phyloP scores from a whole-genome alignment of 192 early-diverging fungal species.

The Podila verticillata region DNA sequence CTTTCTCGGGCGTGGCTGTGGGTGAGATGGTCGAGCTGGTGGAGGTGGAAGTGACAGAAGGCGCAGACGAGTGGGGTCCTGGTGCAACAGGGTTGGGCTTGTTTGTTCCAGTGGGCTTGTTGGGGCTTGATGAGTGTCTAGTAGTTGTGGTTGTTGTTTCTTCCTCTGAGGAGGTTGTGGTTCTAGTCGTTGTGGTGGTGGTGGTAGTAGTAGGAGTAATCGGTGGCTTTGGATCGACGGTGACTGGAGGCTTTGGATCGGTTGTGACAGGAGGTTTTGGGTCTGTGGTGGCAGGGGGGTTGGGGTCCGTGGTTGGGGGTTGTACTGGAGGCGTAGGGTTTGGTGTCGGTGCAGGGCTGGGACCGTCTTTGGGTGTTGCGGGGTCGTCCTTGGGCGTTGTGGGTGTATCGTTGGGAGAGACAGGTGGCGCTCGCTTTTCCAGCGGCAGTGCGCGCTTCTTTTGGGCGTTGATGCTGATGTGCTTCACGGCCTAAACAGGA shows the following conservation, averaged over 20 bases:
- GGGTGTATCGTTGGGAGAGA: too few species aligned
- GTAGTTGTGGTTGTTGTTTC: neutral
- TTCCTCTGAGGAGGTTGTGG: neutral
- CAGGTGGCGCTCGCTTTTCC: too few species aligned
- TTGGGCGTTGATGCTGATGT: too few species aligned
- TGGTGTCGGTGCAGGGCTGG: too few species aligned
- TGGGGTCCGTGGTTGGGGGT: neutral
- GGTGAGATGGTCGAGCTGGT: conserved; percentile 9
- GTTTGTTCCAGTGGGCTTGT: neutral
- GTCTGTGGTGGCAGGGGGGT: neutral
- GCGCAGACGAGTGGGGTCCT: neutral
- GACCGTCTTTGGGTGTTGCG: too few species aligned
- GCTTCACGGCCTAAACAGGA: too few species aligned
- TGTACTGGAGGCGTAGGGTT: neutral
- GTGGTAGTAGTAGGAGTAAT: neutral
- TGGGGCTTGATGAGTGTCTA: neutral
- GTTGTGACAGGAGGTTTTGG: neutral
- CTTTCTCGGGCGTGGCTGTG: conserved; percentile 14
- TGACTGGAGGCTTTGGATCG: neutral
- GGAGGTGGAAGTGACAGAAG: neutral
- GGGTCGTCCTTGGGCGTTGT: too few species aligned
- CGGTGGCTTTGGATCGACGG: neutral
- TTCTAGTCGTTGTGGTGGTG: neutral
- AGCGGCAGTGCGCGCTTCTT: too few species aligned
- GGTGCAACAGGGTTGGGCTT: neutral